Evolutionary conservation across 352 stramenopile genomes (phyloP), one percentile per base, ranked within the genome.

Genomic region (Pythium periplocum): DNA sequence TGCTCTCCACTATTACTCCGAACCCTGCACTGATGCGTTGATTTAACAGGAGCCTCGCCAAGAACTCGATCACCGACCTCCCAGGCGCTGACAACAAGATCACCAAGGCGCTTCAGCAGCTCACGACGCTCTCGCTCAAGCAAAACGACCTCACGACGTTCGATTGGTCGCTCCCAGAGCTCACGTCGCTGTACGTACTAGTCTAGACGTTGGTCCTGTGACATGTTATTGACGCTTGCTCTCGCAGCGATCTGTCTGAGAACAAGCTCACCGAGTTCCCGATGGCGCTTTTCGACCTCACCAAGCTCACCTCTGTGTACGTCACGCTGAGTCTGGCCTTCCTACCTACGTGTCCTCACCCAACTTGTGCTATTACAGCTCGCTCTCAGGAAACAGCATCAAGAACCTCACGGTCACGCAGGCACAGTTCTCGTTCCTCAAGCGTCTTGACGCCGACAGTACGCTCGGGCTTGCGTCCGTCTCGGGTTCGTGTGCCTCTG

Each of bases 51-150:
- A 75, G 81, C 45, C 51, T 90, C 1, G 65, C 69, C 17, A 85
- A 85, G 62, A 90, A 88, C 55, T 53, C 42, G 1, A 75, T 90
- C 31, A 33, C 62, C 33, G 51, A 86, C 33, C 47, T 52, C 49
- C 72, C 44, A 46, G 68, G 54, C 53, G 55, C 17, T 51, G 75
- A 64, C 54, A 68, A 55, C 39, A 71, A 65, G 26, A 48, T 84
- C 12, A 55, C 61, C 6, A 61, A 59, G 31, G 62, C 63, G 6
- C 59, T 87, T n/a, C 64, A 83, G 48, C 43, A 66, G 11, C 48
- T 84, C 49, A 76, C 63, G 12, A 64, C 56, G 37, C 50, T 89
- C 67, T 86, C 17, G 17, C 17, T 26, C 17, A 26, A 26, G 17
- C 17, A 26, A 26, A 26, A 26, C 17, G 17, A 26, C 17, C 17